Evolutionary conservation across 306 rosid species (phyloP), one percentile per base, ranked within the genome.

Genomic region (Cucurbita ficifolia): DNA sequence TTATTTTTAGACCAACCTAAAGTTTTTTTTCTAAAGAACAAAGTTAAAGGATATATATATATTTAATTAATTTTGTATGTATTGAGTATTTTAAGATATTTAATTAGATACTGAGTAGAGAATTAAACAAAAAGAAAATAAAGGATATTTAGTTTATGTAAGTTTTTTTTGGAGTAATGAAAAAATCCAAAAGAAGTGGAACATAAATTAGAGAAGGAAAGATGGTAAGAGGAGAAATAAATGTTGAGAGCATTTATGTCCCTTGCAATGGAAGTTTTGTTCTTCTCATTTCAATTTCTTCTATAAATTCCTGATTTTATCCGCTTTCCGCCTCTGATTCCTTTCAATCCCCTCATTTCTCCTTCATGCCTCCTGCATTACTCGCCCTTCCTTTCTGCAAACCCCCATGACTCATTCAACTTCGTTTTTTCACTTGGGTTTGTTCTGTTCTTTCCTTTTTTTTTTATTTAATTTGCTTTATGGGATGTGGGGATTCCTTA

Each of bases 201-300:
- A 14, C 57, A 48, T 48, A 24, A 69, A 48, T 24, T 9, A 14
- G 74, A 69, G 56, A 49, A 46, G 10, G 73, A 22, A 46, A 42
- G 73, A 69, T 7, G 14, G 14, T 1, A 58, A 69, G 24, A 69
- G 8, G 74, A 69, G 24, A 69, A 24, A 14, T 49, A 11, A 46
- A 24, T 68, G 73, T 14, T 68, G 21, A 69, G 57, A 69, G 57
- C 42, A 12, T 22, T 8, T 8, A 4, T 69, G 74, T 69, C 58
- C 74, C 74, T 69, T 69, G 45, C 43, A 49, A 69, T 69, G 74
- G 39, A 69, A 69, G 74, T 48, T 69, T 69, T 29, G 43, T 69
- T 69, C 74, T 7, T 69, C 57, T 48, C 36, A 24, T 69, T 69
- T 5, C 21, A 69, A 14, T 46, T 46, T n/a, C 53, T 45, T 65